Evolutionary conservation across 768 basidiomycete genomes (phyloP), one percentile per base, ranked within the genome.

Genomic region (Tylopilus rubrobrunneus): DNA sequence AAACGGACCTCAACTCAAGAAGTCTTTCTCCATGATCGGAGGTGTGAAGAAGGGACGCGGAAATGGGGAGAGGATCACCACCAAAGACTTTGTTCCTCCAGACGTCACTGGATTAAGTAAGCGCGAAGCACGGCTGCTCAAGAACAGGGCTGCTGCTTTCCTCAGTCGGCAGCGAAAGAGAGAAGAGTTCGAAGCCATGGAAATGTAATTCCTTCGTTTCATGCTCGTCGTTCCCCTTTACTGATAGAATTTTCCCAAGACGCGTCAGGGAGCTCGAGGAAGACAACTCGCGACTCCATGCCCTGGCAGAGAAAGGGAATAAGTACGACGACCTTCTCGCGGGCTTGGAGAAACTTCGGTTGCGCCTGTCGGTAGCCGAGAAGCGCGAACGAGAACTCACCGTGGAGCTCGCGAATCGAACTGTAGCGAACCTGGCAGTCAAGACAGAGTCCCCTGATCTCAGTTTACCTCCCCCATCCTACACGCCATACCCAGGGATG

Each of bases 81-180:
- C 81, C 69, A 91, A 87, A 72, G 90, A 92, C 68, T 94, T 93
- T 63, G 68, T 94, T 19, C 90, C 91, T 11, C 92, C 92, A 46
- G 91, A 94, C 67, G 91, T 93, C 55, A 81, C 84, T 55, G 92
- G 92, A 47, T 79, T 94, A 55, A 85, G 79, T 77, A 94, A 94
- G 71, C 89, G 92, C 48, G 92, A 94, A 73, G 92, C 92, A 56
- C 84, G 92, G 49, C 80, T 94, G 9, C 88, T 94, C 53, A 94
- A 94, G 78, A 94, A 94, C 74, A 81, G 92, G 52, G 92, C 92
- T 12, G 92, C 92, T 11, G 92, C 92, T 54, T 94, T 94, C 76
- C 85, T 94, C 66, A 87, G 85, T 72, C 79, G 92, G 68, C 92
- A 94, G 71, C 80, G 92, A 63, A 94, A 94, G 72, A 83, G 92